These are phyloP conservation scores for Umbelopsis vinacea DNA, from an alignment of 192 early-diverging fungal genomes.

Conservation along the genomic window DNA sequence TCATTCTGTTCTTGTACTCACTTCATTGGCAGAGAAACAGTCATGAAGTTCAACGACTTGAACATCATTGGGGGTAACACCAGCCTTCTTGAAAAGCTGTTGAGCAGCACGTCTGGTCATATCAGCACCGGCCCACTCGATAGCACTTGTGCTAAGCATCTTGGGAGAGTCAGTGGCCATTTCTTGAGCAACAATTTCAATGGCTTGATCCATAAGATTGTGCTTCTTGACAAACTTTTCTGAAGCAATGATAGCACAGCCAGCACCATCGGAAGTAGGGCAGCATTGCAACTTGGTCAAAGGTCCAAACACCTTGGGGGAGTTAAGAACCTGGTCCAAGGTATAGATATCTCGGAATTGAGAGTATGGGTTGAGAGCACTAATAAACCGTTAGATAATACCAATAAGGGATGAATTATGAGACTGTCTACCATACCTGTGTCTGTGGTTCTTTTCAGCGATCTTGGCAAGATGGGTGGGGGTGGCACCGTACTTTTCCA, in stretches of 20 bases:
- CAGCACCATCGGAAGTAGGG: conserved; percentile 76
- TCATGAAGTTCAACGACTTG: conserved; percentile 77
- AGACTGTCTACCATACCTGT: conserved; percentile 37
- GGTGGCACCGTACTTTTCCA: conserved; percentile 64
- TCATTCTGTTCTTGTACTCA: conserved; percentile 15
- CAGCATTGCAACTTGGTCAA: conserved; percentile 77
- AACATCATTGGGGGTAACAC: conserved; percentile 63
- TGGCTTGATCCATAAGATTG: conserved; percentile 61
- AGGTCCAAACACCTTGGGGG: conserved; percentile 69
- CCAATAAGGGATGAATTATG: background rate
- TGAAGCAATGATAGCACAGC: conserved; percentile 65
- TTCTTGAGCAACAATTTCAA: conserved; percentile 68
- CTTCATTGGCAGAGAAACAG: conserved; percentile 79
- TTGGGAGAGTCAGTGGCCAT: conserved; percentile 76
- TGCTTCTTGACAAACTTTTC: conserved; percentile 69
- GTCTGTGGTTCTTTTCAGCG: conserved; percentile 76
- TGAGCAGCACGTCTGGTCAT: conserved; percentile 72
- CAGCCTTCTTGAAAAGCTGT: conserved; percentile 58
- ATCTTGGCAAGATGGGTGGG: conserved; percentile 65
- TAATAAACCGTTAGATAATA: conserved; percentile 2
- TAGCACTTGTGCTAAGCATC: conserved; percentile 53
- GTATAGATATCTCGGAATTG: conserved; percentile 69
- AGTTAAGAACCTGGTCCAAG: conserved; percentile 64
- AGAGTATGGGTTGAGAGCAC: conserved; percentile 69
- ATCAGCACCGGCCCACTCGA: conserved; percentile 66